Percentiles rank a stretch among this genome's conserved stretches.
These are phyloP conservation scores for Thelonectria discophora DNA, from an alignment of 2,329 filamentous ascomycete species.

Conservation along the genomic window DNA sequence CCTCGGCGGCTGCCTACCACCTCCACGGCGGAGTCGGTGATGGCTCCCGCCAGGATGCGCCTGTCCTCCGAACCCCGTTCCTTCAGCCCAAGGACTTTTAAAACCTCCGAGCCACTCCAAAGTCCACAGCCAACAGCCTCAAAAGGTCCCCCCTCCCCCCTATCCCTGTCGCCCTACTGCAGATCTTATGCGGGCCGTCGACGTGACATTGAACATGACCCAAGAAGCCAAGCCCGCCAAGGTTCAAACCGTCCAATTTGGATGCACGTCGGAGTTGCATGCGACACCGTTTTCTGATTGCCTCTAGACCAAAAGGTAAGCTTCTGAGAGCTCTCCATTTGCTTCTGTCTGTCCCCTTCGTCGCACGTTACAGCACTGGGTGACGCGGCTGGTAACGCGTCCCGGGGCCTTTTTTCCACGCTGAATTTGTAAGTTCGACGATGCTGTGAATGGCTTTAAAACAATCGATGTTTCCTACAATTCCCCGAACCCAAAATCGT, in stretches of 20 bases:
- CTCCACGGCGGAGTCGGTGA: not conserved
- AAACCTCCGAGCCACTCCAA: not conserved
- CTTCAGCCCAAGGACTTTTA: conserved; percentile 9
- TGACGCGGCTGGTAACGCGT: conserved; percentile 11
- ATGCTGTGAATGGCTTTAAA: not conserved
- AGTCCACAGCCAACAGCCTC: not conserved
- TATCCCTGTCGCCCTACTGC: not conserved
- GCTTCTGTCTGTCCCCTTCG: not conserved
- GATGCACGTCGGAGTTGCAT: conserved; percentile 5
- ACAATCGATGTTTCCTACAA: no score
- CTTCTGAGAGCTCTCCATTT: no score
- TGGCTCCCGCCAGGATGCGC: conserved; percentile 9
- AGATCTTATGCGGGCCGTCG: conserved; percentile 19
- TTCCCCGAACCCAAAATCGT: no score
- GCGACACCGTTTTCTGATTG: not conserved
- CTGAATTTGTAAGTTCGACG: not conserved
- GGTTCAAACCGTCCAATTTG: not conserved
- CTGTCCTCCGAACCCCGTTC: not conserved
- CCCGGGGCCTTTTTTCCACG: not conserved
- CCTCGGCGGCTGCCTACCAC: not conserved
- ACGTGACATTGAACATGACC: conserved; percentile 11
- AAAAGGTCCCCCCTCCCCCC: not conserved
- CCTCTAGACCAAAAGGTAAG: no score
- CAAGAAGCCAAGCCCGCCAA: not conserved
- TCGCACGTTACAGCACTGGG: not conserved